phyloP scores from a whole-genome alignment of 2,329 filamentous ascomycete species.

The Aureobasidium mangrovei region DNA sequence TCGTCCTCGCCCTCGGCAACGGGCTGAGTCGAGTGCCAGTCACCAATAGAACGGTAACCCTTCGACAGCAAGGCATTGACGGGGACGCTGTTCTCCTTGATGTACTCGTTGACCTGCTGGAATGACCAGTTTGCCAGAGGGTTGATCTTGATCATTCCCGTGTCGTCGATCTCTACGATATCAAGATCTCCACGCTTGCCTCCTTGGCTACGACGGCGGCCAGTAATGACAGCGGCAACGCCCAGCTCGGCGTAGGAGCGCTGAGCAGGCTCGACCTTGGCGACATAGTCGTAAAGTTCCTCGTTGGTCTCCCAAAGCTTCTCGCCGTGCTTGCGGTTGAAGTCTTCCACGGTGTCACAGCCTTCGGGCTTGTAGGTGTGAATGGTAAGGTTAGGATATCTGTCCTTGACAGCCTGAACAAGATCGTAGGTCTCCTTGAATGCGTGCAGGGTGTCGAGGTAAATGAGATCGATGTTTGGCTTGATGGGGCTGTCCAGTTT shows the following conservation, averaged over 20 bases:
- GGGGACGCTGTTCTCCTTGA: constrained; percentile 77
- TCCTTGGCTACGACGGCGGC: constrained; percentile 83
- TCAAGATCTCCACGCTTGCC: constrained; percentile 84
- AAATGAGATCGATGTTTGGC: constrained; percentile 43
- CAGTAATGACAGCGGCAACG: constrained; percentile 85
- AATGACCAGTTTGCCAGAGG: constrained; percentile 93
- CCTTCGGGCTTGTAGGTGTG: constrained; percentile 86
- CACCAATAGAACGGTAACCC: constrained; percentile 97
- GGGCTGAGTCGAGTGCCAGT: constrained; percentile 93
- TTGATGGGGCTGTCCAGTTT: constrained; percentile 58
- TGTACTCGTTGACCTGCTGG: constrained; percentile 77
- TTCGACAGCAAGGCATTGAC: constrained; percentile 86
- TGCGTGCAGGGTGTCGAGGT: constrained; percentile 47
- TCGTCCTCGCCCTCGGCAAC: constrained; percentile 90
- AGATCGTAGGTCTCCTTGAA: constrained; percentile 43
- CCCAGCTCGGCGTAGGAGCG: constrained; percentile 80
- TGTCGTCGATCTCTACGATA: constrained; percentile 87
- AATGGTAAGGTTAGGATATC: constrained; percentile 70
- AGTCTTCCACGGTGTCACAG: constrained; percentile 62
- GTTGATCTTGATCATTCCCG: constrained; percentile 93
- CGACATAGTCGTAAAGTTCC: constrained; percentile 91
- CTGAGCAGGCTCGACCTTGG: constrained; percentile 94
- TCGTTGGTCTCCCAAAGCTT: constrained; percentile 77
- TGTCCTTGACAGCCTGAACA: constrained; percentile 58
- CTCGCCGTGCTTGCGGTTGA: constrained; percentile 72